phyloP scores from a whole-genome alignment of 2,329 filamentous ascomycete genomes.

The Botryotinia calthae region DNA sequence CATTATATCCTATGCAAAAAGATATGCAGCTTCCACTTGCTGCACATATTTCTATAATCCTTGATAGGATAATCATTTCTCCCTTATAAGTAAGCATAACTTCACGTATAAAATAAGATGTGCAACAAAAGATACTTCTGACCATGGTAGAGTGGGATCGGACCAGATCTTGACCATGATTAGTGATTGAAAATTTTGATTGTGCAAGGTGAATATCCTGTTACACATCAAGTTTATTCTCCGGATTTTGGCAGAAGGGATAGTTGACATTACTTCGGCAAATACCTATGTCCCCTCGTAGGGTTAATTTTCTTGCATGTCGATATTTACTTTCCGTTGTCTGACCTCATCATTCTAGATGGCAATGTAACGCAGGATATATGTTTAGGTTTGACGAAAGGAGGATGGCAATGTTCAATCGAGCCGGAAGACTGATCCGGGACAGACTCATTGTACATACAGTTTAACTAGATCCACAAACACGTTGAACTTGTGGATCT shows the following conservation, averaged over 20 bases:
- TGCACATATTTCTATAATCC: background rate
- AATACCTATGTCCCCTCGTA: background rate
- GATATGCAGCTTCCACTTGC: background rate
- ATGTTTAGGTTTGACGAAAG: background rate
- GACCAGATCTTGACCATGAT: background rate
- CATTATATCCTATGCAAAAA: background rate
- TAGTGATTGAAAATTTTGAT: background rate
- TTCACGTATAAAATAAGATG: background rate
- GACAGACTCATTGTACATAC: background rate
- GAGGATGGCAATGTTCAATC: background rate
- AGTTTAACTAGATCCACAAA: background rate
- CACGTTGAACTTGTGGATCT: background rate
- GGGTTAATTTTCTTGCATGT: too few species aligned
- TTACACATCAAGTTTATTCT: background rate
- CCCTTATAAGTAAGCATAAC: background rate
- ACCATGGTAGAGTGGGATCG: too few species aligned
- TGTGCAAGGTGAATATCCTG: background rate
- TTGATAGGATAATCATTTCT: background rate
- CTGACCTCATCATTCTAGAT: background rate
- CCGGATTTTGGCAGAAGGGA: background rate
- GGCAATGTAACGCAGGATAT: accelerated
- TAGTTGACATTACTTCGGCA: too few species aligned
- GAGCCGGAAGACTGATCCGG: background rate
- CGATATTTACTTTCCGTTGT: background rate
- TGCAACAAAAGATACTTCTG: background rate